These are phyloP conservation scores for Moelleriella libera DNA, from an alignment of 2,329 filamentous ascomycete species.

Conservation along the genomic window DNA sequence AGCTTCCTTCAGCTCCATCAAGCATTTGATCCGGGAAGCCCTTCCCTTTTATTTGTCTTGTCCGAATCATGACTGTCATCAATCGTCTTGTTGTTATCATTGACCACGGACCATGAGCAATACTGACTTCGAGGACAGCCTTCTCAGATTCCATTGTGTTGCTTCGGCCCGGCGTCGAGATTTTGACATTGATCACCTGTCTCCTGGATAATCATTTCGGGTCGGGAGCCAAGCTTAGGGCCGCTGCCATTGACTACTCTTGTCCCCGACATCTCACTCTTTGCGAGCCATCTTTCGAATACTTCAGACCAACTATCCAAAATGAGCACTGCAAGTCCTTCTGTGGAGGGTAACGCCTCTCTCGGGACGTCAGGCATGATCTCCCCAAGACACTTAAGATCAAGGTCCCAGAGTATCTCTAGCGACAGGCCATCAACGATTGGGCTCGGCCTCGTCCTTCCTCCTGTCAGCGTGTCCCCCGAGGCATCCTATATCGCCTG, in stretches of 20 bases:
- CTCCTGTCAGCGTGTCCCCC: constrained; percentile 57
- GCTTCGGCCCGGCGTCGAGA: not conserved
- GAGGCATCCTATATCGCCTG: constrained; percentile 77
- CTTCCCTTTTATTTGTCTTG: not conserved
- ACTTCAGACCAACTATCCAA: no score
- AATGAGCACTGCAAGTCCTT: constrained; percentile 5
- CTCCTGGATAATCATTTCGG: not conserved
- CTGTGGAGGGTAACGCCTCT: constrained; percentile 2
- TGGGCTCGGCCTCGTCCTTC: constrained; percentile 45
- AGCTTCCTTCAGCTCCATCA: not conserved
- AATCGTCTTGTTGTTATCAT: not conserved
- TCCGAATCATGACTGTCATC: not conserved
- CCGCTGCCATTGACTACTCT: not conserved
- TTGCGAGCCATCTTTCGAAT: no score
- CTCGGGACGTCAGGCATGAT: constrained; percentile 13
- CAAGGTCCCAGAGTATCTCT: constrained; percentile 50
- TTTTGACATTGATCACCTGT: not conserved
- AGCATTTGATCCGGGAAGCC: not conserved
- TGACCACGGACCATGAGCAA: not conserved
- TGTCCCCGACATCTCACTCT: not conserved
- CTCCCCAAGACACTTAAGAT: constrained; percentile 22
- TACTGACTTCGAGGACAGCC: not conserved
- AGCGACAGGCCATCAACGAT: constrained; percentile 55
- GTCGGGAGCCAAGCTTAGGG: not conserved
- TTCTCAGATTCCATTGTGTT: not conserved